Conservation (phyloP, 805 yeast species). For the Wickerhamomyces tratensis region DNA sequence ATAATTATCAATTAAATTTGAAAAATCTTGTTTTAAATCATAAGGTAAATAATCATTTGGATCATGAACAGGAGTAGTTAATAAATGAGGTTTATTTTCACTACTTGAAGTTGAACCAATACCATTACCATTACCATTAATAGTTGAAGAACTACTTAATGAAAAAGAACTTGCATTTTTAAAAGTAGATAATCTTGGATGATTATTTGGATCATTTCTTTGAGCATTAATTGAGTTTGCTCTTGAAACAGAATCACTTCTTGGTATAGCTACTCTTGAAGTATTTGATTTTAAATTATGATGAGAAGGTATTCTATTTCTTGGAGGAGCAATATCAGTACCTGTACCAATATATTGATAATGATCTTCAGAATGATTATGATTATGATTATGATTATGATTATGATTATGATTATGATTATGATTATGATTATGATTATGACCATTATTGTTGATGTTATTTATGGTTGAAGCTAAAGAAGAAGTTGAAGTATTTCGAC, state of each 20-base stretch:
- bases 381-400: too few relatives aligned
- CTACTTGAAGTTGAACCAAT: slow-evolving; percentile 22
- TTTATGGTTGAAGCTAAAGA: too few relatives aligned
- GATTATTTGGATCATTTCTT: slow-evolving; percentile 28
- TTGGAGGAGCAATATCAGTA: slow-evolving; percentile 16
- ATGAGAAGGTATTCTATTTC: slow-evolving; percentile 6
- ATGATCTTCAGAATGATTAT: not conserved
- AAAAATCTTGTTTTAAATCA: slow-evolving; percentile 36
- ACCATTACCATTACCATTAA: slow-evolving; percentile 7
- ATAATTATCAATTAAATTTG: slow-evolving; percentile 46
- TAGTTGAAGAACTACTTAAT: slow-evolving; percentile 9
- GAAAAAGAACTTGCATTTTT: slow-evolving; percentile 24
- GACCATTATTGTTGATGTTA: too few relatives aligned
- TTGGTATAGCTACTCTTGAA: not conserved
- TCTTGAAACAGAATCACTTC: slow-evolving; percentile 2
- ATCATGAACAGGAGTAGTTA: slow-evolving; percentile 52
- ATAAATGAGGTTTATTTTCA: slow-evolving; percentile 35
- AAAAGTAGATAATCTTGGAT: slow-evolving; percentile 59
- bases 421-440: too few relatives aligned
- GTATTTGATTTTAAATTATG: not conserved
- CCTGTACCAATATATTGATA: slow-evolving; percentile 11
- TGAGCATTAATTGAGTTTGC: slow-evolving; percentile 2
- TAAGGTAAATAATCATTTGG: slow-evolving; percentile 59
- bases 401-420: too few relatives aligned
- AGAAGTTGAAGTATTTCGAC: too few relatives aligned